Evolutionary conservation across 1,284 basidiomycete species (phyloP), one percentile per base, ranked within the genome.

Genomic region (Apiotrichum siamense): DNA sequence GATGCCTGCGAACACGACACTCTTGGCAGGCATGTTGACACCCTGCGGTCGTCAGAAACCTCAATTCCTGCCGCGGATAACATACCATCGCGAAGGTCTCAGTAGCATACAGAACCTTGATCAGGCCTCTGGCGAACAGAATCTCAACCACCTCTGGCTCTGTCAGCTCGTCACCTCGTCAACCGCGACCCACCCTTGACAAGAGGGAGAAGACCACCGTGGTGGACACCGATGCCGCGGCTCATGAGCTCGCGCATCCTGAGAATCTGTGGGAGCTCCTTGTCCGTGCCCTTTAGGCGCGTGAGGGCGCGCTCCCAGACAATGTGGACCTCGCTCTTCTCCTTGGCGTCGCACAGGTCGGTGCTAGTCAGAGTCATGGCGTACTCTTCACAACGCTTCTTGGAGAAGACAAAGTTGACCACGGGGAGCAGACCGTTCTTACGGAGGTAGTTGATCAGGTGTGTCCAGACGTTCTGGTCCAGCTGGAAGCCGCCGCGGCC

Each of bases 11-110:
- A 98, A 99, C 1, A 97, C 96, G 2, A 98, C 96, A 59, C 86
- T 90, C 77, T 86, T 88, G 2, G 96, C 92, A 15, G 96, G 96
- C 96, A 99, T 99, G 75, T 99, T 98, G 54, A 99, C 96, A 41
- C 92, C 92, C 91, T 94, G 60, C 10, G 11, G 39, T 10, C n/a
- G 15, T 46, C 4, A 27, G 37, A 23, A 26, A n/a, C n/a, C n/a
- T 24, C 5, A 4, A 9, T n/a, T 15, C 6, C 4, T 7, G n/a
- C 7, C 4, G 23, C 10, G 6, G 23, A 4, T 7, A 29, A 24
- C 79, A 54, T 54, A 90, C 90, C 96, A 99, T 98, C 0, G 96
- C 96, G 70, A 99, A 99, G 0, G 96, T 98, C 74, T 99, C 96
- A 0, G 96, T 99, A 0, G 96, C 96, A 67, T 98, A 99, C 11